These are phyloP conservation scores for Prunus yedoensis DNA, from an alignment of 331 rosid species.

Conservation along the genomic window DNA sequence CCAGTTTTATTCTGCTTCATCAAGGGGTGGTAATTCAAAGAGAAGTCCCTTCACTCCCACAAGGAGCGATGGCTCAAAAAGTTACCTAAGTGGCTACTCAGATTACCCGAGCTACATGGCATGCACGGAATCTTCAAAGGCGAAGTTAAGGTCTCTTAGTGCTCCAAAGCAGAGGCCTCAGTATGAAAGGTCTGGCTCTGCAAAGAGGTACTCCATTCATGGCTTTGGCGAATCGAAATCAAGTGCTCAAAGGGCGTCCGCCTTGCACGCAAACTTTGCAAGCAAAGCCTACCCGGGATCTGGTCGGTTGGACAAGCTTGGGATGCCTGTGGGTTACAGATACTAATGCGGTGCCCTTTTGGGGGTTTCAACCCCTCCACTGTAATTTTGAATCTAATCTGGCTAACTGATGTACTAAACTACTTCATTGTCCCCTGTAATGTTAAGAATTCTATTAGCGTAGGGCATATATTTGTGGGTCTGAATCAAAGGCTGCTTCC, in stretches of 20 bases:
- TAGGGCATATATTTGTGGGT: background rate
- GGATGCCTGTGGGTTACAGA: slow-evolving; percentile 72
- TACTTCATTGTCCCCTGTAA: background rate
- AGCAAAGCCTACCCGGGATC: slow-evolving; percentile 76
- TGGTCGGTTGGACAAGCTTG: slow-evolving; percentile 88
- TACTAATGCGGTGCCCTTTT: slow-evolving; percentile 18
- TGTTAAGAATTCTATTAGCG: background rate
- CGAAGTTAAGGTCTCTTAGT: slow-evolving; percentile 68
- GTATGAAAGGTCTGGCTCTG: slow-evolving; percentile 58
- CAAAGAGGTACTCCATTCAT: slow-evolving; percentile 48
- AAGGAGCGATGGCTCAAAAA: slow-evolving; percentile 62
- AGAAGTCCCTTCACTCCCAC: slow-evolving; percentile 70
- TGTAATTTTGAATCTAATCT: slow-evolving; percentile 25
- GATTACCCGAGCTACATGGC: slow-evolving; percentile 82
- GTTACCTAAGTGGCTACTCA: slow-evolving; percentile 46
- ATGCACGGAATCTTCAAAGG: slow-evolving; percentile 74
- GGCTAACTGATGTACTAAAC: slow-evolving; percentile 34
- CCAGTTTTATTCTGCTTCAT: slow-evolving; percentile 53
- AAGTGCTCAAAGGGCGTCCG: slow-evolving; percentile 37
- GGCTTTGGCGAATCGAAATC: slow-evolving; percentile 43
- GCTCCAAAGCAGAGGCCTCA: slow-evolving; percentile 75
- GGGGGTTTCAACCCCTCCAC: background rate
- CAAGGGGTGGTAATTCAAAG: slow-evolving; percentile 44
- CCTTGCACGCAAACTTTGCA: slow-evolving; percentile 55
- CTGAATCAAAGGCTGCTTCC: background rate